Evolutionary conservation across 1,284 basidiomycete genomes (phyloP).

Genomic region (Boletus chippewaensis): DNA sequence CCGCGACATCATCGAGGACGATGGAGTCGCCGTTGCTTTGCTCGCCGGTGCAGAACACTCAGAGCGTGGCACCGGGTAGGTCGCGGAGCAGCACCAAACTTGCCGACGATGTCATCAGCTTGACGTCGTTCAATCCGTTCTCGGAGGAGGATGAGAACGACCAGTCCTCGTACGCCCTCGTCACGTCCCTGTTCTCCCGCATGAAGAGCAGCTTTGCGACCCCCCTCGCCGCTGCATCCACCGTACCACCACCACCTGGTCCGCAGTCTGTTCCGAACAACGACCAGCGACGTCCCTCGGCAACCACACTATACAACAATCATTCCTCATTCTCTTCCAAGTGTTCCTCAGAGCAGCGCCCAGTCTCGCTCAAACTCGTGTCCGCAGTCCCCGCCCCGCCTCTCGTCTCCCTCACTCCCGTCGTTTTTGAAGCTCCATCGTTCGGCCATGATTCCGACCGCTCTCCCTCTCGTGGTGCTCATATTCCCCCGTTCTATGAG

Average conservation of each 20-base stretch:
- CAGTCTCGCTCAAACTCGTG: constrained; percentile 48
- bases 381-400: constrained; percentile 64
- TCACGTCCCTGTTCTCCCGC: constrained; percentile 68
- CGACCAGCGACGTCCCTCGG: constrained; percentile 54
- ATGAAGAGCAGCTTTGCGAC: constrained; percentile 70
- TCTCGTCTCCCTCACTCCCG: constrained; percentile 74
- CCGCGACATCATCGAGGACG: background rate
- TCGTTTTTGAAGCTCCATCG: constrained; percentile 65
- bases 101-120: constrained; percentile 59
- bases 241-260: constrained; percentile 29
- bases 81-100: constrained; percentile 58
- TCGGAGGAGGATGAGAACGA: constrained; percentile 82
- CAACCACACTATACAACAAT: constrained; percentile 38
- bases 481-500: constrained; percentile 48
- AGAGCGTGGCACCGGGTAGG: constrained; percentile 42
- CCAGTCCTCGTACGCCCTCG: constrained; percentile 72
- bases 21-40: constrained; percentile 32
- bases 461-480: constrained; percentile 48
- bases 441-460: constrained; percentile 58
- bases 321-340: constrained; percentile 43
- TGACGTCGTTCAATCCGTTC: constrained; percentile 82
- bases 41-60: constrained; percentile 37
- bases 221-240: constrained; percentile 48
- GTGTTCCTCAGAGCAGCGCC: constrained; percentile 45
- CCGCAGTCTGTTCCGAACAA: constrained; percentile 24